Base-by-base conservation (phyloP, 345 rosid species). In the Populus euphratica region DNA sequence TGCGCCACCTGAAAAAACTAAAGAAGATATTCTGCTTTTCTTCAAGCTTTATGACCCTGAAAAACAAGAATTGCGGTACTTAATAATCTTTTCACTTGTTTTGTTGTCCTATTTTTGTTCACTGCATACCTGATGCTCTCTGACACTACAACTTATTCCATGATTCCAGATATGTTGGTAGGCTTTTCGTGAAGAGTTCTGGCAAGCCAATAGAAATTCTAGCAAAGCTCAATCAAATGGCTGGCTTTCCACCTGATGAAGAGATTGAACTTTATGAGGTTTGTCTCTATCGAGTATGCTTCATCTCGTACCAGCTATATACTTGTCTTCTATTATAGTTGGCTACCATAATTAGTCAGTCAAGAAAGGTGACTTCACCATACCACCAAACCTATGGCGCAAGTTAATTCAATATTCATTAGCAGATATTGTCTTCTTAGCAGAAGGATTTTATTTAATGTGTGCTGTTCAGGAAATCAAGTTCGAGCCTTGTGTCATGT, bases 231-330 rank as follows among this genome's bases (percentile, higher is more conserved):
- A 96, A 91, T 86, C 88, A 88, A 83, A 86, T 96, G 99, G 98
- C 94, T 79, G 95, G 98, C 70, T 96, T 89, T 88, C 78, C 89
- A 64, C 89, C 91, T 76, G 97, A 92, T 83, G 94, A 90, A 80
- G 97, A 92, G 81, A 88, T 96, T 78, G 93, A 93, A 74, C 91
- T 96, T 70, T 94, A 86, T 81, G 98, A 96, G 98, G 99, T 96
- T 78, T 79, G 77, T 81, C 73, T 36, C 39, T 56, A 56, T 9
- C 13, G 7, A 52, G 29, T n/a, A 56, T 56, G 10, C 29, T 56
- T 47, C 3, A 47, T 47, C 18, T 13, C 1, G 5, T 47, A 14
- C 17, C 50, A 47, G 14, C 11, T 47, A 47, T 4, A 14, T 47
- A 47, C 50, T 41, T 47, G 50, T 39, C 17, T 56, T n/a, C 9